phyloP scores from a whole-genome alignment of 2,329 filamentous ascomycete genomes.

The Beauveria rudraprayagi region DNA sequence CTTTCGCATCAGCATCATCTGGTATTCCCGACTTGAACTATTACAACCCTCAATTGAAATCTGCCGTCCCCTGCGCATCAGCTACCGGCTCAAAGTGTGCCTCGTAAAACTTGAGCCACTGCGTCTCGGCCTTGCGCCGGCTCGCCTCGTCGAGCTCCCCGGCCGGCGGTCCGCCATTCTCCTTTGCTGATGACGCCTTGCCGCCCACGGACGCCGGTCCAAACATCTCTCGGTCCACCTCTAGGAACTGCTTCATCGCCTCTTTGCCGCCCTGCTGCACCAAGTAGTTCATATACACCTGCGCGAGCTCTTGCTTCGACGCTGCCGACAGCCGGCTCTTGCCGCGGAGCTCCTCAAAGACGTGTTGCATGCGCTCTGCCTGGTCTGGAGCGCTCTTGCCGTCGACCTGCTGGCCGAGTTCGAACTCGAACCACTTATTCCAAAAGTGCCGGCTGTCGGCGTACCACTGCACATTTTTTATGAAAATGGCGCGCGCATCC shows the following conservation, averaged over 20 bases:
- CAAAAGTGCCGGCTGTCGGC: constrained; percentile 83
- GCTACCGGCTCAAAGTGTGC: constrained; percentile 38
- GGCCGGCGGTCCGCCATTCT: constrained; percentile 30
- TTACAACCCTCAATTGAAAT: constrained; percentile 36
- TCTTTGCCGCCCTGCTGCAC: constrained; percentile 75
- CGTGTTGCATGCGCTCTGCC: constrained; percentile 67
- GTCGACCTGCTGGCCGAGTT: constrained; percentile 71
- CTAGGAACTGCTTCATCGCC: constrained; percentile 77
- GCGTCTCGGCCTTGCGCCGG: constrained; percentile 41
- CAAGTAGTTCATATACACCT: constrained; percentile 75
- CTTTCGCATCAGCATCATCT: neutral
- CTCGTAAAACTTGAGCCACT: constrained; percentile 46
- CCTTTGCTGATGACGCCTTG: constrained; percentile 29
- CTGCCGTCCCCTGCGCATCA: constrained; percentile 40
- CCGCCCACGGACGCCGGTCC: constrained; percentile 18
- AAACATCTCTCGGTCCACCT: constrained; percentile 72
- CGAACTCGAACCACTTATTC: constrained; percentile 81
- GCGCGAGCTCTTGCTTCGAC: constrained; percentile 66
- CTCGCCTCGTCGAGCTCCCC: constrained; percentile 44
- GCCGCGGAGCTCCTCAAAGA: constrained; percentile 65
- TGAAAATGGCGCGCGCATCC: constrained; percentile 76
- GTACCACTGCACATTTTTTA: constrained; percentile 76
- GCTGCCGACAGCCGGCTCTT: constrained; percentile 62
- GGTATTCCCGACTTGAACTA: neutral
- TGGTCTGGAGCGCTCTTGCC: constrained; percentile 56